Conservation (phyloP, 1,284 basidiomycete species). For the Laetiporus sulphureus region DNA sequence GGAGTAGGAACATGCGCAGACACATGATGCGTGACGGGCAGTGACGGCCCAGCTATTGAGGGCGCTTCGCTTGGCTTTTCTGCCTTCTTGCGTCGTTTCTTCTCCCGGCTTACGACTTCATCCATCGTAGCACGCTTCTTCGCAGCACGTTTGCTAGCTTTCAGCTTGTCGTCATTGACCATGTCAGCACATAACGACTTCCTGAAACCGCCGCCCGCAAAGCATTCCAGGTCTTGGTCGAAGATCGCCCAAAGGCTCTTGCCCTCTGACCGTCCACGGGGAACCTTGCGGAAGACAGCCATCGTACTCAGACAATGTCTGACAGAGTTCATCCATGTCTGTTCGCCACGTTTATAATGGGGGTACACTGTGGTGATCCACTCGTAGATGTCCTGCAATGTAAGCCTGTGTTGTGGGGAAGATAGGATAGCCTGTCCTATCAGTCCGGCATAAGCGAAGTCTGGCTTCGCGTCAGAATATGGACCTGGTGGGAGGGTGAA, state of each 20-base stretch:
- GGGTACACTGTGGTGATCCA: slow-evolving; percentile 94
- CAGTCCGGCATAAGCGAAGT: slow-evolving; percentile 88
- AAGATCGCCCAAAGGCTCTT: slow-evolving; percentile 74
- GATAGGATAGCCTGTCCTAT: slow-evolving; percentile 93
- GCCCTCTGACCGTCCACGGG: slow-evolving; percentile 58
- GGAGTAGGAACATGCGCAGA: too few species aligned
- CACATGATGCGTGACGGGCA: slow-evolving; percentile 24
- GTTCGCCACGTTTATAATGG: slow-evolving; percentile 86
- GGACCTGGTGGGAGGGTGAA: slow-evolving; percentile 80
- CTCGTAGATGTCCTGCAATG: slow-evolving; percentile 92
- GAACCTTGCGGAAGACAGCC: slow-evolving; percentile 67
- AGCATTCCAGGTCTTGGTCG: slow-evolving; percentile 66
- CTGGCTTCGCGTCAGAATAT: slow-evolving; percentile 71
- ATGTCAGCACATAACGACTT: slow-evolving; percentile 65
- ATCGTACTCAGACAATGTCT: slow-evolving; percentile 84
- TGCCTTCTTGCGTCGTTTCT: slow-evolving; percentile 43
- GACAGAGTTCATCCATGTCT: slow-evolving; percentile 95
- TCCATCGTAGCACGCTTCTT: slow-evolving; percentile 19
- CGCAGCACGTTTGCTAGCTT: slow-evolving; percentile 15
- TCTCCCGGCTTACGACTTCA: slow-evolving; percentile 27
- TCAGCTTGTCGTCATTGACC: slow-evolving; percentile 32
- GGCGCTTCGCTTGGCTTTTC: slow-evolving; percentile 10
- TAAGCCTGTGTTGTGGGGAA: slow-evolving; percentile 78
- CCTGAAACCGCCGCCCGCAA: slow-evolving; percentile 62
- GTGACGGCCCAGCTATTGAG: slow-evolving; percentile 9